Percentiles rank a stretch among this genome's conserved stretches.
Conservation (phyloP, 2,329 filamentous ascomycete genomes). For the Bretziella fagacearum region DNA sequence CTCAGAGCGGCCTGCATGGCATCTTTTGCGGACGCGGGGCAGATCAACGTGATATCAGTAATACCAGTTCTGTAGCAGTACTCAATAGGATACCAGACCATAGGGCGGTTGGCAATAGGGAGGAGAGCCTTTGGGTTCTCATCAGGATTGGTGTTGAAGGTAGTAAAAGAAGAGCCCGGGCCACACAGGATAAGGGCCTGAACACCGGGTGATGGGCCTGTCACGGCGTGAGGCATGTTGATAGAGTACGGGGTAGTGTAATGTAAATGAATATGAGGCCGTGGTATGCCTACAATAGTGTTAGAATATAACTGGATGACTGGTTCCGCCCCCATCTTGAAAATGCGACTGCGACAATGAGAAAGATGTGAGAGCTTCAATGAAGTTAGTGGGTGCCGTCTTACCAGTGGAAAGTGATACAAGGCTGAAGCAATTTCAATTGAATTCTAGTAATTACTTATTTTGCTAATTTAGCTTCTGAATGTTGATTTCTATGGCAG, state of each 20-base stretch:
- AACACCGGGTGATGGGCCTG: conserved; percentile 58
- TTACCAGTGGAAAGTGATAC: too few species aligned
- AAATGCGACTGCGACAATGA: background rate
- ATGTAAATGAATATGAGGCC: conserved; percentile 3
- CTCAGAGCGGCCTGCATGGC: conserved; percentile 55
- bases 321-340: conserved; percentile 1
- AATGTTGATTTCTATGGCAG: too few species aligned
- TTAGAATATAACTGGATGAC: background rate
- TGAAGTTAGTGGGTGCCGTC: too few species aligned
- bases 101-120: conserved; percentile 68
- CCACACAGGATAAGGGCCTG: conserved; percentile 73
- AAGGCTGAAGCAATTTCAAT: too few species aligned
- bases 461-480: too few species aligned
- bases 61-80: conserved; percentile 72
- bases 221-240: conserved; percentile 57
- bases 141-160: conserved; percentile 64
- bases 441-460: too few species aligned
- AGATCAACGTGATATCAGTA: conserved; percentile 48
- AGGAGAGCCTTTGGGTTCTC: conserved; percentile 69
- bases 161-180: conserved; percentile 64
- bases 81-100: conserved; percentile 80
- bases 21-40: conserved; percentile 45
- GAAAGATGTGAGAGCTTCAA: background rate
- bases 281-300: background rate
- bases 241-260: conserved; percentile 6